Evolutionary conservation across 1,284 basidiomycete species (phyloP), one percentile per base, ranked within the genome.

Genomic region (Ceratobasidium sp.): DNA sequence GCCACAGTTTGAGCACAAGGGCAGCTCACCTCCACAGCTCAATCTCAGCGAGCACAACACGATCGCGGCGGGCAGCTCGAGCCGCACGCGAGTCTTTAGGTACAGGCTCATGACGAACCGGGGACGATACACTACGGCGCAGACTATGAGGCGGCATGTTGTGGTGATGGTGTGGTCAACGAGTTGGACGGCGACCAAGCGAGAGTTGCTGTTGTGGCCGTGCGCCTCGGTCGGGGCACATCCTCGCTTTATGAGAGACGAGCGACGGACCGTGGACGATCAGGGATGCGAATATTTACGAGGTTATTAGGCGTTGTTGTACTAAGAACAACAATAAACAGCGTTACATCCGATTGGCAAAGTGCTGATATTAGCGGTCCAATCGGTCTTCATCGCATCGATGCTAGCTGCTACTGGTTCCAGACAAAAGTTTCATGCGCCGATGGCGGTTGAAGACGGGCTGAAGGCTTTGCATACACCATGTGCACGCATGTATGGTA

Each of bases 261-360:
- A 46, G 71, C 71, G 44, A 73, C 71, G 58, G 71, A 61, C 71
- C 71, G 71, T 73, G 71, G 71, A 73, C 71, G 39, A 73, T 73
- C 71, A 73, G 71, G 71, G 71, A 73, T 61, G 58, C 66, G 66
- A 63, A 72, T 69, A 53, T 58, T 63, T 63, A 73, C 56, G 20
- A 63, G n/a, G 33, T 46, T 73, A 73, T 63, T 39, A 51, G 71
- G 13, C 33, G 33, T 33, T 33, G n/a, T 23, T 64, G 39, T 44
- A 64, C 33, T 20, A 53, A 56, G 12, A 49, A 51, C 44, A 73
- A 33, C 33, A 33, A 33, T 33, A 33, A 33, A 33, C 33, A 33
- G 33, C 33, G 33, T 33, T 33, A 73, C 33, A 68, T 39, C 58
- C 26, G 58, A 61, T 61, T 61, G 46, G 33, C 33, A 46, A 68